Percentiles rank a stretch among this genome's conserved stretches.
phyloP scores from a whole-genome alignment of 495 filamentous ascomycete species.

The Hypoxylon lienhwacheense region DNA sequence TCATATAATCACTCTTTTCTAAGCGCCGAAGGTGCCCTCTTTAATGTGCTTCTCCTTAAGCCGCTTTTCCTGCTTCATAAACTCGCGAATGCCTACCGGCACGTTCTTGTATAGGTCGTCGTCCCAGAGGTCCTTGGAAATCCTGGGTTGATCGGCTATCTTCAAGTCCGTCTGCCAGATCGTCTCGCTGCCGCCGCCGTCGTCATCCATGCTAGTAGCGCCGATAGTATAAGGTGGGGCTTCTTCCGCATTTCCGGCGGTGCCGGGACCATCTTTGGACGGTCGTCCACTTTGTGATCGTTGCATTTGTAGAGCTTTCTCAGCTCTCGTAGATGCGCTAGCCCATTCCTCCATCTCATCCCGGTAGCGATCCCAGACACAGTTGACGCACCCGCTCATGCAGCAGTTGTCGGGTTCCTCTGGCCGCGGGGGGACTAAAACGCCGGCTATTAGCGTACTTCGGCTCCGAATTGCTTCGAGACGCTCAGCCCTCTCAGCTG shows the following conservation, averaged over 20 bases:
- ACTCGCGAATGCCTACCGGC: slow-evolving; percentile 91
- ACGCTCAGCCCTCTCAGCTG: slow-evolving; percentile 63
- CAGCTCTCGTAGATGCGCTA: slow-evolving; percentile 57
- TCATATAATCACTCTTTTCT: slow-evolving; percentile 19
- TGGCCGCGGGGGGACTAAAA: slow-evolving; percentile 79
- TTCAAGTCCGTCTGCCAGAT: slow-evolving; percentile 60
- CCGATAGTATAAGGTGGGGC: neutral
- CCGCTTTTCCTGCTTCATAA: slow-evolving; percentile 96
- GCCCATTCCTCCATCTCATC: slow-evolving; percentile 93
- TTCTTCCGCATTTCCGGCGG: neutral
- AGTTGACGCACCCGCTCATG: slow-evolving; percentile 98
- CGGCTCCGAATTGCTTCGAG: slow-evolving; percentile 57
- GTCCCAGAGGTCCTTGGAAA: slow-evolving; percentile 51
- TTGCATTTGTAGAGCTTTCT: slow-evolving; percentile 43
- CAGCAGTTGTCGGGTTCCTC: slow-evolving; percentile 97
- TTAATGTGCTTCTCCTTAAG: slow-evolving; percentile 71
- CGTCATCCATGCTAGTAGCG: slow-evolving; percentile 73
- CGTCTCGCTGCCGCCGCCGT: slow-evolving; percentile 71
- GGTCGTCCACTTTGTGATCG: slow-evolving; percentile 4
- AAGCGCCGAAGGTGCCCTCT: slow-evolving; percentile 48
- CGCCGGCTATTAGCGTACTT: slow-evolving; percentile 69
- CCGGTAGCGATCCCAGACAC: slow-evolving; percentile 89
- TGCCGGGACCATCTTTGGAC: slow-evolving; percentile 2
- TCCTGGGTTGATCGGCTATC: slow-evolving; percentile 33
- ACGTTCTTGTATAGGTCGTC: slow-evolving; percentile 76